A percentile compares a stretch with the other conserved stretches of the same genome.
Conservation (phyloP, 1,284 basidiomycete species). For the Rhodotorula sp. region DNA sequence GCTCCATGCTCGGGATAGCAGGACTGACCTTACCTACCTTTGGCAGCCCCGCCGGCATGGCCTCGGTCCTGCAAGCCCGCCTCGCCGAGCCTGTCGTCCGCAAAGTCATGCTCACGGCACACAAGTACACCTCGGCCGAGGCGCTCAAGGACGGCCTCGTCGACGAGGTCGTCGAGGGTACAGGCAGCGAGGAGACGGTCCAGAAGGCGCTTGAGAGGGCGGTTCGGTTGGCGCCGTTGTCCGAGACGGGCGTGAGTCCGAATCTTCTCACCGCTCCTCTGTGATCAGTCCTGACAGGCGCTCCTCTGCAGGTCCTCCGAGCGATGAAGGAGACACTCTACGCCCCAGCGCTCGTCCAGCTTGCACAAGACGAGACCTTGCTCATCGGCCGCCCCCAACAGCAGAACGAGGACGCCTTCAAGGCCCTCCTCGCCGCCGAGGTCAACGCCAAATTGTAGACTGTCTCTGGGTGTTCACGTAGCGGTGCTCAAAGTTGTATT, state of each 20-base stretch:
- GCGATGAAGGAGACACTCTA: slow-evolving; percentile 30
- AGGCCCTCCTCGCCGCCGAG: slow-evolving; percentile 9
- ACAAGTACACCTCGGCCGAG: slow-evolving; percentile 28
- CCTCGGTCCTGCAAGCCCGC: slow-evolving; percentile 18
- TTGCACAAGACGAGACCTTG: slow-evolving; percentile 16
- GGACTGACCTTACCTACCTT: background rate
- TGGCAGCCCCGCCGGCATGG: slow-evolving; percentile 33
- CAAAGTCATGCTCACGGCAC: slow-evolving; percentile 30
- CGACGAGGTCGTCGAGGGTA: slow-evolving; percentile 27
- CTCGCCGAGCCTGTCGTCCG: slow-evolving; percentile 22
- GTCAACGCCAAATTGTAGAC: slow-evolving; percentile 5
- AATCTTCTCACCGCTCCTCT: background rate
- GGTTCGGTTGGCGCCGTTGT: slow-evolving; percentile 2
- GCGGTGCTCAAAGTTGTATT: background rate
- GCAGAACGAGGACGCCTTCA: background rate
- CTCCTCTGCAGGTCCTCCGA: slow-evolving; percentile 15
- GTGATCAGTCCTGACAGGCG: background rate
- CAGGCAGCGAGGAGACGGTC: slow-evolving; percentile 23
- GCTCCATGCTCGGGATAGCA: background rate
- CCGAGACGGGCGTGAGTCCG: slow-evolving; percentile 20
- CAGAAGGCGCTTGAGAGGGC: slow-evolving; percentile 23
- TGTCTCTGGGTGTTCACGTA: too few species aligned
- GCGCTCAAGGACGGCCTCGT: slow-evolving; percentile 30
- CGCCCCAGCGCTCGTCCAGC: slow-evolving; percentile 6
- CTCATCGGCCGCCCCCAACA: background rate